Conservation (phyloP, 352 stramenopile genomes). For the Globisporangium alternatum region DNA sequence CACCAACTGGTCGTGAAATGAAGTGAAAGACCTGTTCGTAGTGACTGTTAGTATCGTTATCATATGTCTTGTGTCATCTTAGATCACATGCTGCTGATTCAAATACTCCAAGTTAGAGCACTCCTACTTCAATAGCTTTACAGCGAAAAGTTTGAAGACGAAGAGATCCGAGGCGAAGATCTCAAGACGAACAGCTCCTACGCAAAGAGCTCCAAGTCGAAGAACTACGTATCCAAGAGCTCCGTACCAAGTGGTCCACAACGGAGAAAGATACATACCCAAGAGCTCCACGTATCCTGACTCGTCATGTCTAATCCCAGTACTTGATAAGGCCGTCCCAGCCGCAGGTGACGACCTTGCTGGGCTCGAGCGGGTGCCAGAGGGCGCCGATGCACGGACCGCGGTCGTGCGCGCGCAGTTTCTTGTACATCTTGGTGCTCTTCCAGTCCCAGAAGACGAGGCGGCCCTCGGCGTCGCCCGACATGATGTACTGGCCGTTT, state of each 20-base stretch:
- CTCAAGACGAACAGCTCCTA: no score
- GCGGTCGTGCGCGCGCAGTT: slow-evolving; percentile 89
- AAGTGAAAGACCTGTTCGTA: no score
- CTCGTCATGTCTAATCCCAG: slow-evolving; percentile 90
- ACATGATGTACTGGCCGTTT: slow-evolving; percentile 94
- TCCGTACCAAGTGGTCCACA: slow-evolving; percentile 15
- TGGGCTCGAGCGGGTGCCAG: slow-evolving; percentile 98
- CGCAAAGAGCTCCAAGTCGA: background rate
- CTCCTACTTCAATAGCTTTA: no score
- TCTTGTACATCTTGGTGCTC: slow-evolving; percentile 89
- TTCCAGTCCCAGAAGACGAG: slow-evolving; percentile 99
- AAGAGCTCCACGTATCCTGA: slow-evolving; percentile 20
- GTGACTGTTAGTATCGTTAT: no score
- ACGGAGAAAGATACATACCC: slow-evolving; percentile 23
- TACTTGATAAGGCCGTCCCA: slow-evolving; percentile 99
- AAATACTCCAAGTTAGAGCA: no score
- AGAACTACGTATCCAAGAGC: background rate
- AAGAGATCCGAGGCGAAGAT: no score
- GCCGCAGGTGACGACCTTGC: slow-evolving; percentile 95
- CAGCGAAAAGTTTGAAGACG: no score
- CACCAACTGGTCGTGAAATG: no score
- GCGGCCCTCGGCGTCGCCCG: slow-evolving; percentile 95
- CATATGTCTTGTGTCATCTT: no score
- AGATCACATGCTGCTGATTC: no score
- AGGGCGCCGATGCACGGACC: slow-evolving; percentile 93